Evolutionary conservation across 257 asterid genomes (phyloP), one percentile per base, ranked within the genome.

Genomic region (Petrea volubilis): DNA sequence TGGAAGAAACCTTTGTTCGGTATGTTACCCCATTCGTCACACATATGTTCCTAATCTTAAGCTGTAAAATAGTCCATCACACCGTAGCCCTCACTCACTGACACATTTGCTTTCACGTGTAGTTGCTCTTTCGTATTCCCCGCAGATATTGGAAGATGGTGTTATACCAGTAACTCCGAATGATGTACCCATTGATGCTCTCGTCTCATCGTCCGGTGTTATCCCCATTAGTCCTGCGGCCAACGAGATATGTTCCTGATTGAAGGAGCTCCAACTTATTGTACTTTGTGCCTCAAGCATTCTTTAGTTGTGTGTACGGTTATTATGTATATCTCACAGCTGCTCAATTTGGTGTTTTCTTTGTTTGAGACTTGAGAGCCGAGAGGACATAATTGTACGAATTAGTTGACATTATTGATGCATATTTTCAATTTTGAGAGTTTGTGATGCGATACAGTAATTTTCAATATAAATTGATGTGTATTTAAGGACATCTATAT

Each of bases 1-100:
- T 95, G 98, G 99, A 90, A 87, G 88, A 90, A 80, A 70, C 96
- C 98, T 66, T 82, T 87, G 57, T 78, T 85, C 27, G 85, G 97
- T 90, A 77, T 43, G 82, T 53, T 68, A 15, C 57, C 62, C 38
- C 4, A 52, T 68, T 44, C 24, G 12, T 15, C 47, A 18, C 44
- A 51, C 58, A 25, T 4, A 2, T 3, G 11, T 55, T 59, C 63
- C 14, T 33, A 29, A 51, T 18, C 65, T 66, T 67, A 5, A 31
- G 28, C 61, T 68, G 47, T 63, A 24, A 44, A 31, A 15, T 46
- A 0, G 11, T 31, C 29, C 58, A 52, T 23, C 33, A 24, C 9
- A 34, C 57, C 50, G 36, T 46, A 41, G 2, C n/a, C 52, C 44
- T 43, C 58, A 4, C 49, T 31, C 50, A 47, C 53, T 70, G 57